phyloP scores from a whole-genome alignment of 2,329 filamentous ascomycete genomes.

The Colletotrichum eremochloae region DNA sequence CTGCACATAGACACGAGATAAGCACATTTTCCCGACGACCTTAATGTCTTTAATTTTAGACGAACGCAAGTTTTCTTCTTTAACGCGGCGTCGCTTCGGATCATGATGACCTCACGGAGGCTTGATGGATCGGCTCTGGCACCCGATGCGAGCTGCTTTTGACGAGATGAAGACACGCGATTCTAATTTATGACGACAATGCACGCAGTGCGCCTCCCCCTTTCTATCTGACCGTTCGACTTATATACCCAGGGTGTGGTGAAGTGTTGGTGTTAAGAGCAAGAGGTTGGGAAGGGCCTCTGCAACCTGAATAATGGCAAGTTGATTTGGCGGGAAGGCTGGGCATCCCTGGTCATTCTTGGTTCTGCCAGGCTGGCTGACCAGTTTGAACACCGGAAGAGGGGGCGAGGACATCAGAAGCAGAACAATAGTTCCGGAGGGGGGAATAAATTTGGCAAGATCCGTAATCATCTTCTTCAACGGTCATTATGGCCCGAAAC shows the following conservation, averaged over 20 bases:
- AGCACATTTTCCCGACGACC: constrained; percentile 51
- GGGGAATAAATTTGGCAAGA: constrained; percentile 9
- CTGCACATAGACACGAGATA: constrained; percentile 50
- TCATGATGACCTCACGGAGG: constrained; percentile 31
- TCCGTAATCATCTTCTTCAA: constrained; percentile 9
- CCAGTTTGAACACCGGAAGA: not conserved
- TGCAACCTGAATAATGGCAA: constrained; percentile 44
- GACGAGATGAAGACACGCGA: constrained; percentile 45
- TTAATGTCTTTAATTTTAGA: constrained; percentile 51
- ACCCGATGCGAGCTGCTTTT: constrained; percentile 24
- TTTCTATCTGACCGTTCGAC: constrained; percentile 54
- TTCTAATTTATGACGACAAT: constrained; percentile 47
- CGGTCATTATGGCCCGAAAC: constrained; percentile 18
- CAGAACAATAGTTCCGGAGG: not conserved
- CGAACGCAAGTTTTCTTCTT: constrained; percentile 48
- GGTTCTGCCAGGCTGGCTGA: not conserved
- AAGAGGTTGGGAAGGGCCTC: constrained; percentile 49
- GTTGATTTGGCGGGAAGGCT: constrained; percentile 19
- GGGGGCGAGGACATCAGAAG: not conserved
- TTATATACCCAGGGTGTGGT: constrained; percentile 55
- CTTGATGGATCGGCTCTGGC: constrained; percentile 23
- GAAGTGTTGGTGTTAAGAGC: constrained; percentile 48
- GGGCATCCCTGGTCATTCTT: not conserved
- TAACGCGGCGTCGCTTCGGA: constrained; percentile 43
- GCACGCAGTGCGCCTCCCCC: constrained; percentile 48